Evolutionary conservation across 2,329 filamentous ascomycete species (phyloP).

Genomic region (Exophiala viscosa): DNA sequence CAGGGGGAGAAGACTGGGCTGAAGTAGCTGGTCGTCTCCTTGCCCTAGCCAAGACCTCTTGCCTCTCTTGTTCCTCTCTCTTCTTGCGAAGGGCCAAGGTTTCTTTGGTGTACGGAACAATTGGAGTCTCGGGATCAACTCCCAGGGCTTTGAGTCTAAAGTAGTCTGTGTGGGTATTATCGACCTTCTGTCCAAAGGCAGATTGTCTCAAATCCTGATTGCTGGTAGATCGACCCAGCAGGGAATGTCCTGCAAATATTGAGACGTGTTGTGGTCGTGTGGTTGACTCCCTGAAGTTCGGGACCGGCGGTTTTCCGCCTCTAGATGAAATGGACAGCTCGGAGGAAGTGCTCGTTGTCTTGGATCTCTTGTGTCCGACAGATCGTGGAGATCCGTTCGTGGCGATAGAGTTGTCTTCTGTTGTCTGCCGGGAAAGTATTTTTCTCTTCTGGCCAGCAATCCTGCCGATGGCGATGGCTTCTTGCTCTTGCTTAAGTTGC

Average conservation of each 20-base stretch:
- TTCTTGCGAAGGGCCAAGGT: slow-evolving; percentile 16
- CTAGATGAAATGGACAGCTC: slow-evolving; percentile 4
- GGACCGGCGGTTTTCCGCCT: background rate
- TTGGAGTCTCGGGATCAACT: slow-evolving; percentile 37
- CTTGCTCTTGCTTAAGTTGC: slow-evolving; percentile 4
- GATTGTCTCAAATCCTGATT: slow-evolving; percentile 24
- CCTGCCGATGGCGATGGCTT: slow-evolving; percentile 4
- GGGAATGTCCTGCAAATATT: slow-evolving; percentile 16
- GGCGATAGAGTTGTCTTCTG: slow-evolving; percentile 68
- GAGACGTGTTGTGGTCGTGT: slow-evolving; percentile 9
- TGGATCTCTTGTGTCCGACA: slow-evolving; percentile 27
- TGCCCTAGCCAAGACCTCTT: slow-evolving; percentile 11
- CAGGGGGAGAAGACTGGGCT: slow-evolving; percentile 1
- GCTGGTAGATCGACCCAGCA: slow-evolving; percentile 21
- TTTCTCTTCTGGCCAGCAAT: slow-evolving; percentile 28
- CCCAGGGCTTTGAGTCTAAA: slow-evolving; percentile 51
- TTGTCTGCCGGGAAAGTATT: slow-evolving; percentile 67
- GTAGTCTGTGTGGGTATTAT: slow-evolving; percentile 49
- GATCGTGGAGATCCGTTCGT: slow-evolving; percentile 2
- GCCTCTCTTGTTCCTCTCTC: slow-evolving; percentile 23
- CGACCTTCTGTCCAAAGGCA: slow-evolving; percentile 28
- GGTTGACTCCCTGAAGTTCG: slow-evolving; percentile 5
- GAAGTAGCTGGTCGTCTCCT: slow-evolving; percentile 3
- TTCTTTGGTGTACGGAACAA: slow-evolving; percentile 27
- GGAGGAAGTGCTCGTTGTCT: slow-evolving; percentile 21